Base-by-base conservation (phyloP, 176 grass and related monocot genomes). In the Chloris gayana region DNA sequence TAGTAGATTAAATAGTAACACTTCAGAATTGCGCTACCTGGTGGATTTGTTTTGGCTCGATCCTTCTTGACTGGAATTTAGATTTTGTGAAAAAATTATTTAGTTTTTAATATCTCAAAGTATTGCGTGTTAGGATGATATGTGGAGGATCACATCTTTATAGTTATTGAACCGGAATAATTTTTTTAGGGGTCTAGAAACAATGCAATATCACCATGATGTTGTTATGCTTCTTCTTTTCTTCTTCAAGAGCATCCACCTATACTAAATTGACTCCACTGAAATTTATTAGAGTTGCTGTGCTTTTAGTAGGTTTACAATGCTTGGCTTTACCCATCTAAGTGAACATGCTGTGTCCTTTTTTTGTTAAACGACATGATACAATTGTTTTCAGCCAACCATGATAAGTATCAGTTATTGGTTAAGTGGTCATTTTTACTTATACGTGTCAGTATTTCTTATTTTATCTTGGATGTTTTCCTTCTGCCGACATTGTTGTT, bases 321-420 rank as follows among this genome's bases (percentile, higher is more conserved):
- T 39, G 2, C 35, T 37, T 37, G 35, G 45, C 19, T 7, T 46
- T 0, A 37, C 4, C n/a, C 4, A 50, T 78, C 67, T 32, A 33
- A 34, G 31, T 49, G 0, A 22, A 5, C 41, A 26, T 72, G 67
- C 7, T 47, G 22, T 74, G 12, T 67, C 17, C 69, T n/a, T n/a
- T n/a, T n/a, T 71, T 67, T 67, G 46, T 67, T 67, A 83, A 32
- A 39, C 74, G 32, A 56, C 1, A 44, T 71, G 21, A 32, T 9
- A 64, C 54, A 51, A 11, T 13, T 76, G 39, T 41, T 70, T 21
- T 60, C 65, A 64, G 57, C 15, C 64, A 31, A 63, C 25, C 39
- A 70, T 89, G 64, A 51, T 74, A 14, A 79, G 11, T 10, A 72
- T 6, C 54, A 57, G 6, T 37, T 37, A 5, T 37, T 37, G 35